phyloP scores from a whole-genome alignment of 2,329 filamentous ascomycete genomes.

The Trichothecium sympodiale region DNA sequence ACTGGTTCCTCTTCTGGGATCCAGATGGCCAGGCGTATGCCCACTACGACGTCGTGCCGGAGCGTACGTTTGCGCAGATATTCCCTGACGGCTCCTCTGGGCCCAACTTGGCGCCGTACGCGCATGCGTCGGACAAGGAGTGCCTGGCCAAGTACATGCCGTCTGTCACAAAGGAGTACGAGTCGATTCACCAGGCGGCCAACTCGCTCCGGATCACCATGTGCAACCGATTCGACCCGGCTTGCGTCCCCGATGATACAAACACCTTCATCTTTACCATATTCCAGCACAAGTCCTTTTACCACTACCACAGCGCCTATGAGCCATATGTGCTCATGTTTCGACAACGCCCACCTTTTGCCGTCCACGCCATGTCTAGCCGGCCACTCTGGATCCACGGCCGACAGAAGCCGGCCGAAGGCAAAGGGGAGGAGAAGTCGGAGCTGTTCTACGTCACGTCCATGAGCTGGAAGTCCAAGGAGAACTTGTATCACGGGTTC shows the following conservation, averaged over 20 bases:
- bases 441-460: slow-evolving; percentile 50
- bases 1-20: slow-evolving; percentile 54
- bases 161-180: slow-evolving; percentile 17
- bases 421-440: slow-evolving; percentile 20
- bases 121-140: slow-evolving; percentile 24
- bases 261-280: slow-evolving; percentile 46
- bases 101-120: slow-evolving; percentile 28
- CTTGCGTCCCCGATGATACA: slow-evolving; percentile 25
- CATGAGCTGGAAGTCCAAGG: slow-evolving; percentile 40
- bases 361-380: slow-evolving; percentile 34
- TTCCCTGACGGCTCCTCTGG: slow-evolving; percentile 32
- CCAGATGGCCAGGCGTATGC: slow-evolving; percentile 29
- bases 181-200: slow-evolving; percentile 47
- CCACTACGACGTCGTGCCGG: slow-evolving; percentile 41
- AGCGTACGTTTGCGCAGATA: slow-evolving; percentile 36
- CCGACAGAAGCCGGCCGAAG: slow-evolving; percentile 19
- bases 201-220: slow-evolving; percentile 46
- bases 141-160: slow-evolving; percentile 39
- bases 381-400: slow-evolving; percentile 47
- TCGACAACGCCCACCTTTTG: slow-evolving; percentile 33
- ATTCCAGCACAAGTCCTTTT: slow-evolving; percentile 42
- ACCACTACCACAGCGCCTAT: slow-evolving; percentile 37
- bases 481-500: slow-evolving; percentile 41
- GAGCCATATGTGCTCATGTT: slow-evolving; percentile 46
- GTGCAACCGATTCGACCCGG: slow-evolving; percentile 33